Percentiles rank a stretch among this genome's conserved stretches.
phyloP scores from a whole-genome alignment of 805 yeast genomes.

The Candida berthetii region DNA sequence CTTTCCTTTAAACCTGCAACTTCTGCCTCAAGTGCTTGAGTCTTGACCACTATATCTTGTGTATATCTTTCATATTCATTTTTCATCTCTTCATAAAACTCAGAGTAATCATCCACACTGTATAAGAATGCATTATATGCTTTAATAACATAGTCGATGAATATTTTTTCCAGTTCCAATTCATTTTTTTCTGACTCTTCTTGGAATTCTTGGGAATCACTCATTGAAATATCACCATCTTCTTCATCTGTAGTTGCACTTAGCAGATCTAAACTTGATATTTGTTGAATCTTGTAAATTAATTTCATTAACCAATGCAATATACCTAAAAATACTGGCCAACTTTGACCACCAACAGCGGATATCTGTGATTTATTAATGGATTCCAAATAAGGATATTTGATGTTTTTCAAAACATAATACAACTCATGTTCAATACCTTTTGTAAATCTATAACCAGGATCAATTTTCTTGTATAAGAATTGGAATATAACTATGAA shows the following conservation, averaged over 20 bases:
- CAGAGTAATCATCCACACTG: constrained; percentile 56
- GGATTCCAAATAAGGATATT: constrained; percentile 76
- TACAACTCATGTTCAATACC: constrained; percentile 75
- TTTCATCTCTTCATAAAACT: constrained; percentile 49
- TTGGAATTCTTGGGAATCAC: constrained; percentile 3
- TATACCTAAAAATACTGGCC: constrained; percentile 82
- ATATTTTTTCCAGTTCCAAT: constrained; percentile 34
- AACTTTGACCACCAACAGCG: constrained; percentile 86
- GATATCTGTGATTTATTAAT: constrained; percentile 81
- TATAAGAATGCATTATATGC: constrained; percentile 64
- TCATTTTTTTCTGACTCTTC: constrained; percentile 27
- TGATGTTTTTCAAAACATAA: constrained; percentile 52
- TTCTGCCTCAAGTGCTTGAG: constrained; percentile 32
- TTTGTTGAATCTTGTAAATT: constrained; percentile 34
- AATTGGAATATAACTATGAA: constrained; percentile 75
- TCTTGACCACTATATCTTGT: constrained; percentile 40
- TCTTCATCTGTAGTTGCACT: constrained; percentile 21
- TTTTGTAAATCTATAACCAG: constrained; percentile 63
- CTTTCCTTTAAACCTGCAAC: constrained; percentile 33
- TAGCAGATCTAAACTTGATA: constrained; percentile 15
- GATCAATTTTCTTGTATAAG: constrained; percentile 72
- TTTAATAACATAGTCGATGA: constrained; percentile 54
- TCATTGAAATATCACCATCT: background rate
- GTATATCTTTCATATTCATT: constrained; percentile 46
- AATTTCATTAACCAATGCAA: constrained; percentile 74